A percentile compares a stretch with the other conserved stretches of the same genome.
These are phyloP conservation scores for Bolboschoenoplectus hybrid DNA, from an alignment of 202 grass and related monocot genomes.

Conservation along the genomic window DNA sequence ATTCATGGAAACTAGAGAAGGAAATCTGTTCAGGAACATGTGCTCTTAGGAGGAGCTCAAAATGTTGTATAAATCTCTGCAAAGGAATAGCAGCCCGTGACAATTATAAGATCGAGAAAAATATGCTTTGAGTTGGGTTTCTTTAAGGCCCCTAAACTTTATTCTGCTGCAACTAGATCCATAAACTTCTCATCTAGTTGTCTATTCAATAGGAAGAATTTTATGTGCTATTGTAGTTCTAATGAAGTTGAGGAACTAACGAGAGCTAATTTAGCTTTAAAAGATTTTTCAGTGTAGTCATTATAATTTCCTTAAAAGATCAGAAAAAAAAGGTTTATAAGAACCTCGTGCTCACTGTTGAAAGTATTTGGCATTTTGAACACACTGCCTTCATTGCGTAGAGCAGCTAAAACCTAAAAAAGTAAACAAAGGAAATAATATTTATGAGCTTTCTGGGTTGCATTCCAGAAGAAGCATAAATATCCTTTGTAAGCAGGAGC, in stretches of 20 bases:
- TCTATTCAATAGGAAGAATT: neutral
- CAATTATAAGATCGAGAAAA: conserved; percentile 35
- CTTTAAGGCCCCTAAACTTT: neutral
- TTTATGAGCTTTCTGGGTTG: neutral
- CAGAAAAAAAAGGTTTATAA: conserved; percentile 28
- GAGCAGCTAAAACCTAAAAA: conserved; percentile 72
- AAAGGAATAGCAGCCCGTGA: conserved; percentile 37
- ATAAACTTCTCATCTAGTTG: neutral
- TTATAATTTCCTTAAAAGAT: conserved; percentile 7
- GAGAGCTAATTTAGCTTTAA: neutral
- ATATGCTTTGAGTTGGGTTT: neutral
- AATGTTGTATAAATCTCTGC: conserved; percentile 98
- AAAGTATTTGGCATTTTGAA: conserved; percentile 77
- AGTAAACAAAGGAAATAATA: conserved; percentile 31
- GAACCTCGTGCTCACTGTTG: conserved; percentile 89
- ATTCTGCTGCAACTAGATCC: neutral
- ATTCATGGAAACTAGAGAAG: conserved; percentile 83
- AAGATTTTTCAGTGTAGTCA: neutral
- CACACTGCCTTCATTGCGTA: conserved; percentile 72
- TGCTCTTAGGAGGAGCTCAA: conserved; percentile 89
- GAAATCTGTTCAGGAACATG: conserved; percentile 74
- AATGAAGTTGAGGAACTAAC: conserved; percentile 5
- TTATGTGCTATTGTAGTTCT: conserved; percentile 14
- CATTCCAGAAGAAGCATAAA: conserved; percentile 1
- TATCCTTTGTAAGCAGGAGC: neutral